Evolutionary conservation across 805 yeast species (phyloP).

Genomic region (Citeromyces matritensis): DNA sequence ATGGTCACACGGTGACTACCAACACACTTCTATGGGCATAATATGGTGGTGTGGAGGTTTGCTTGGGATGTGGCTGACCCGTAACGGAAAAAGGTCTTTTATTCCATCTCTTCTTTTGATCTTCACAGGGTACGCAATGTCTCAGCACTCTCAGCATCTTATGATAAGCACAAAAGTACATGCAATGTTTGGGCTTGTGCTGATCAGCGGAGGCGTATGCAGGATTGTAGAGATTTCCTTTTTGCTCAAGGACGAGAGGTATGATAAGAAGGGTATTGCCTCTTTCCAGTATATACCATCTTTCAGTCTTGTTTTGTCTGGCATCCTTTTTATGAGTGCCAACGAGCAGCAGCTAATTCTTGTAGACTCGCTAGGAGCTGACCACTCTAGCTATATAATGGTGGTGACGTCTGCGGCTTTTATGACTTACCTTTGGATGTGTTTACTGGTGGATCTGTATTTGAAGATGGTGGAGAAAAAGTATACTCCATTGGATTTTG

Average conservation of each 20-base stretch:
- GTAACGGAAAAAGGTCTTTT: constrained; percentile 53
- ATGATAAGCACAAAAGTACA: constrained; percentile 78
- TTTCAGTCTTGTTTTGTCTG: constrained; percentile 62
- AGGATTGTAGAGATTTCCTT: constrained; percentile 73
- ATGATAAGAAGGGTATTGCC: constrained; percentile 22
- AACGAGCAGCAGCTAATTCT: constrained; percentile 73
- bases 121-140: constrained; percentile 91
- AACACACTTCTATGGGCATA: constrained; percentile 93
- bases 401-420: constrained; percentile 62
- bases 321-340: constrained; percentile 82
- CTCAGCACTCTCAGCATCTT: constrained; percentile 70
- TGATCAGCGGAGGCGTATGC: constrained; percentile 64
- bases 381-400: constrained; percentile 72
- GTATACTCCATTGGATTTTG: too few relatives aligned
- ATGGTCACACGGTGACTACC: constrained; percentile 90
- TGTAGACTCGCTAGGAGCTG: constrained; percentile 64
- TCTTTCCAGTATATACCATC: constrained; percentile 85
- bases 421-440: constrained; percentile 50
- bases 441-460: constrained; percentile 45
- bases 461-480: constrained; percentile 18
- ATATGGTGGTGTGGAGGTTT: constrained; percentile 95
- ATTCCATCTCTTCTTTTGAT: constrained; percentile 73
- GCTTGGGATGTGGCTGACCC: constrained; percentile 63
- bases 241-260: constrained; percentile 46
- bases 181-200: constrained; percentile 66